Conservation (phyloP, 768 basidiomycete genomes). For the Mycena olivaceomarginata region DNA sequence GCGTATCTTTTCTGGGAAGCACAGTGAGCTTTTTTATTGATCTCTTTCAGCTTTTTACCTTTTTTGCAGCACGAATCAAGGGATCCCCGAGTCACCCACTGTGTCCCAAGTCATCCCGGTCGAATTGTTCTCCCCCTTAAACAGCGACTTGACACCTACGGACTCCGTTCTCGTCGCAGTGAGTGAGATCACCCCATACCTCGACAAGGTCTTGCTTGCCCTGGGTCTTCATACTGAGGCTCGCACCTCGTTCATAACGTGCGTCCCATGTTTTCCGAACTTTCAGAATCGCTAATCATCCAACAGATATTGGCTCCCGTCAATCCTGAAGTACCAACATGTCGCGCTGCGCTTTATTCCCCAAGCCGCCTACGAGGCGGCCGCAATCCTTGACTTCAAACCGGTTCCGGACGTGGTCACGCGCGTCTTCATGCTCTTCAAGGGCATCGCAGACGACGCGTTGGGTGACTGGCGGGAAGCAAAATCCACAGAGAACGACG, state of each 20-base stretch:
- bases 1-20: slow-evolving; percentile 53
- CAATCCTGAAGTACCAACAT: slow-evolving; percentile 59
- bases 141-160: slow-evolving; percentile 44
- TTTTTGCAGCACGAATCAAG: slow-evolving; percentile 22
- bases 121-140: slow-evolving; percentile 25
- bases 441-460: slow-evolving; percentile 50
- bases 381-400: slow-evolving; percentile 59
- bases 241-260: slow-evolving; percentile 69
- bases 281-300: not conserved
- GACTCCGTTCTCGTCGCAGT: slow-evolving; percentile 54
- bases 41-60: not conserved
- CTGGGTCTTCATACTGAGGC: slow-evolving; percentile 65
- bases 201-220: slow-evolving; percentile 54
- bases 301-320: slow-evolving; percentile 66
- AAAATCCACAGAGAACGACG: slow-evolving; percentile 38
- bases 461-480: not conserved
- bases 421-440: slow-evolving; percentile 70
- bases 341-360: slow-evolving; percentile 68
- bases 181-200: slow-evolving; percentile 53
- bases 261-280: slow-evolving; percentile 26
- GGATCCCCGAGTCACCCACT: slow-evolving; percentile 11
- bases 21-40: slow-evolving; percentile 17
- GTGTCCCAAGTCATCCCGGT: not conserved
- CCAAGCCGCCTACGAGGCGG: slow-evolving; percentile 62
- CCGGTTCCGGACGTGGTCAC: slow-evolving; percentile 66